Conservation (phyloP, 768 basidiomycete species). For the Hygrophorus pudorinus region DNA sequence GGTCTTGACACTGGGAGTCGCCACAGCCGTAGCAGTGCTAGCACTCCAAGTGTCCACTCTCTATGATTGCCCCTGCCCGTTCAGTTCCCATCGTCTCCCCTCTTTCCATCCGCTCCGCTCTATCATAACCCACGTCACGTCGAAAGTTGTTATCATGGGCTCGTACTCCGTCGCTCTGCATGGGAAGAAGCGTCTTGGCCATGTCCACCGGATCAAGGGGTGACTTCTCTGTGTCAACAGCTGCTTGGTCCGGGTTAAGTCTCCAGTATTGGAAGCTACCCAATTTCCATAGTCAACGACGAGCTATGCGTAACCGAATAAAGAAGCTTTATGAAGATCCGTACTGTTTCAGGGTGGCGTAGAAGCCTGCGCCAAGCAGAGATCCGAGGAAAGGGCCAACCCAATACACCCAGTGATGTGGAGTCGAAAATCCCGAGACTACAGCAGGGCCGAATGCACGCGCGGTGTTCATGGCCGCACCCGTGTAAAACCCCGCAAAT, state of each 20-base stretch:
- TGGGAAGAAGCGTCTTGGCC: background rate
- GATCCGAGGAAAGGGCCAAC: constrained; percentile 61
- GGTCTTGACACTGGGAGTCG: no score
- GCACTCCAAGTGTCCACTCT: no score
- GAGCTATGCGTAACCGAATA: background rate
- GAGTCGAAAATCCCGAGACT: constrained; percentile 44
- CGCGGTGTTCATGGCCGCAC: constrained; percentile 60
- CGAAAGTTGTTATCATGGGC: no score
- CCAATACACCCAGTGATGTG: constrained; percentile 66
- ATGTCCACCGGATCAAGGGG: constrained; percentile 13
- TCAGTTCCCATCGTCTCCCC: no score
- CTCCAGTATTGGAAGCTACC: constrained; percentile 1
- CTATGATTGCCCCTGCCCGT: no score
- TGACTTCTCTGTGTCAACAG: constrained; percentile 23
- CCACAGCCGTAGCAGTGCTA: no score
- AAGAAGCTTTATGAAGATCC: background rate
- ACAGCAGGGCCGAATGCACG: constrained; percentile 64
- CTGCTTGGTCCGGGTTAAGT: constrained; percentile 11
- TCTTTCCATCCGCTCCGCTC: no score
- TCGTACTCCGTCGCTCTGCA: no score
- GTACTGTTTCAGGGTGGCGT: constrained; percentile 43
- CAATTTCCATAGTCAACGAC: background rate
- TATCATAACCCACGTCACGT: no score
- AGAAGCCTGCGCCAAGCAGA: constrained; percentile 48
- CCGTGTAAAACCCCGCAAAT: constrained; percentile 52